These are phyloP conservation scores for Hanseniaspora hatyaiensis DNA, from an alignment of 805 yeast species.

Conservation along the genomic window DNA sequence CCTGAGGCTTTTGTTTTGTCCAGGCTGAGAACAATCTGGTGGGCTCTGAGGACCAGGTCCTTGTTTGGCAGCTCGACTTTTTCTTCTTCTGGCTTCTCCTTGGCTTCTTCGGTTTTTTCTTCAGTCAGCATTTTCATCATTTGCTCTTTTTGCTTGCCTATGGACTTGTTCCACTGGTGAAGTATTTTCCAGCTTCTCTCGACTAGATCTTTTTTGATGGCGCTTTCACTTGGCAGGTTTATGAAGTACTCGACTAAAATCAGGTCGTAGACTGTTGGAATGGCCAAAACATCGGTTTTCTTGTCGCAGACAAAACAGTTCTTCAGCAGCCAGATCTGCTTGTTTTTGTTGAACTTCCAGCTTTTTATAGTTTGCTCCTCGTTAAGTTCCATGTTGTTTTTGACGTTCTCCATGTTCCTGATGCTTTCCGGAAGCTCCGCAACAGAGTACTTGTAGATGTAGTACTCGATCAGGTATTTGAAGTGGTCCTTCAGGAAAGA, in stretches of 20 bases:
- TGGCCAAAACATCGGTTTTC: constrained; percentile 15
- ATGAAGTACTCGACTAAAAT: constrained; percentile 26
- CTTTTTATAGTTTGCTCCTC: constrained; percentile 18
- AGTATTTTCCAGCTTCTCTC: constrained; percentile 21
- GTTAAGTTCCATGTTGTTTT: constrained; percentile 18
- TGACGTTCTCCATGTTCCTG: constrained; percentile 22
- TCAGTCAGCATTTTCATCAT: constrained; percentile 24
- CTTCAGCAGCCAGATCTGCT: constrained; percentile 30
- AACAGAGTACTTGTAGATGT: constrained; percentile 21
- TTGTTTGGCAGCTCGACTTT: constrained; percentile 22
- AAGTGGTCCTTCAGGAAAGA: constrained; percentile 28
- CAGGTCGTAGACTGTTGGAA: constrained; percentile 25
- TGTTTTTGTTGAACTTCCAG: constrained; percentile 31
- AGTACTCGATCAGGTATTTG: constrained; percentile 29
- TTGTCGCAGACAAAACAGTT: constrained; percentile 23
- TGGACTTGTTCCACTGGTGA: constrained; percentile 24
- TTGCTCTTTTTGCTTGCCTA: constrained; percentile 21
- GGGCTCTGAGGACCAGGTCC: constrained; percentile 22
- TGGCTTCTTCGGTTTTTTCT: constrained; percentile 11
- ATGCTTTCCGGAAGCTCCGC: constrained; percentile 22
- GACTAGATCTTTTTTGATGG: constrained; percentile 20
- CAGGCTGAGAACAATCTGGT: constrained; percentile 18
- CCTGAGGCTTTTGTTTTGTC: constrained; percentile 14
- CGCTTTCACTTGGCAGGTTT: constrained; percentile 22
- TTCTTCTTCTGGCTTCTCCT: constrained; percentile 6